Evolutionary conservation across 495 filamentous ascomycete genomes (phyloP).

Genomic region (Annulohypoxylon stygium): DNA sequence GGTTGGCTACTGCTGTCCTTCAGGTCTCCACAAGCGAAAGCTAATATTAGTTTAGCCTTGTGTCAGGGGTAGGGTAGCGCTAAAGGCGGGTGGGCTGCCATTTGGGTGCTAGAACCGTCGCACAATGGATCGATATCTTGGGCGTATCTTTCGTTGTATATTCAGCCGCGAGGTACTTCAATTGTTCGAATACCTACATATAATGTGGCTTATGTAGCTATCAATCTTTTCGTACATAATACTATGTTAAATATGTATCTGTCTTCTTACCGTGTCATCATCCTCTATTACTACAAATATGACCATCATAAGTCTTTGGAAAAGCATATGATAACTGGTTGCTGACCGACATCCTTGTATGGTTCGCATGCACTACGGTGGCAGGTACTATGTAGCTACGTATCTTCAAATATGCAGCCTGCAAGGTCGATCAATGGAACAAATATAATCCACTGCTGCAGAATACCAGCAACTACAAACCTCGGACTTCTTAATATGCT

Average conservation of each 20-base stretch:
- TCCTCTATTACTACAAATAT: background rate
- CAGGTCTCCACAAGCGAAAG: background rate
- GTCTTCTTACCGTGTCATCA: background rate
- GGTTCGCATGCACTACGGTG: constrained; percentile 3
- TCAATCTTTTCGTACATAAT: no score
- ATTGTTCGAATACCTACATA: background rate
- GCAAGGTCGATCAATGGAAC: constrained; percentile 33
- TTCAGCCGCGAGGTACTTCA: background rate
- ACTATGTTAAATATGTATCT: background rate
- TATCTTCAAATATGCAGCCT: constrained; percentile 32
- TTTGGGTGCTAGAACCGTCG: background rate
- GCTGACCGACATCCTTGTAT: constrained; percentile 22
- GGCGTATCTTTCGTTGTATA: background rate
- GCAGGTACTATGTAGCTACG: background rate
- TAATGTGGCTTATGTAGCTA: no score
- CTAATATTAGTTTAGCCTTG: constrained; percentile 24
- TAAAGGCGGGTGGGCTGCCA: constrained; percentile 29
- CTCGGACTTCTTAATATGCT: background rate
- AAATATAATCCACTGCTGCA: constrained; percentile 1
- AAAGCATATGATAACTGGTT: constrained; percentile 1
- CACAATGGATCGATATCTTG: constrained; percentile 5
- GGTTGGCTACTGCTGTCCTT: constrained; percentile 3
- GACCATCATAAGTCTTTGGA: background rate
- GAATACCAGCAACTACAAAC: background rate
- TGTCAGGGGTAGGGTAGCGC: constrained; percentile 36